These are phyloP conservation scores for Mucor sp. DNA, from an alignment of 371 early-diverging fungal genomes.

Conservation along the genomic window DNA sequence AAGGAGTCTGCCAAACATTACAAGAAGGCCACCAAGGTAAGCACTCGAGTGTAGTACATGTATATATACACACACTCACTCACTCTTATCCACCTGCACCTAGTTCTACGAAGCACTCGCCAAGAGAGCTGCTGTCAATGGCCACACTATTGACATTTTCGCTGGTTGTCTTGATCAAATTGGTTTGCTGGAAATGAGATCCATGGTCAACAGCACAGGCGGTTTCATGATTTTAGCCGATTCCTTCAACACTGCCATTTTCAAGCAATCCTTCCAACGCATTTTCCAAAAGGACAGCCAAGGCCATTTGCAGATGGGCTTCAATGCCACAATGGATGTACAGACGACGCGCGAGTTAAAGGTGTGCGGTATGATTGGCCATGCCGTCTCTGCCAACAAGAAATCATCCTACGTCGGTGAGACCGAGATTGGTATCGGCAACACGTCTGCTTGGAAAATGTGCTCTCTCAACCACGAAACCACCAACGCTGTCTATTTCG, in stretches of 20 bases:
- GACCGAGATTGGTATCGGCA: constrained; percentile 97
- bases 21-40: constrained; percentile 87
- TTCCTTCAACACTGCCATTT: constrained; percentile 94
- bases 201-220: constrained; percentile 90
- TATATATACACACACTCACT: too few relatives aligned
- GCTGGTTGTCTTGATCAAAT: constrained; percentile 57
- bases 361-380: constrained; percentile 96
- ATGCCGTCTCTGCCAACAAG: constrained; percentile 89
- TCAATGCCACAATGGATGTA: constrained; percentile 98
- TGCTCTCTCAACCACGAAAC: constrained; percentile 88
- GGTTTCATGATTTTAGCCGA: constrained; percentile 97
- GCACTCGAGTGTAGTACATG: too few relatives aligned
- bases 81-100: too few relatives aligned
- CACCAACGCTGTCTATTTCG: constrained; percentile 92
- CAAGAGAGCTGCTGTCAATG: constrained; percentile 77
- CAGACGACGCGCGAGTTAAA: constrained; percentile 92
- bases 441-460: constrained; percentile 95
- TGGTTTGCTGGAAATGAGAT: constrained; percentile 97
- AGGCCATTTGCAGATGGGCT: constrained; percentile 92
- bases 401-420: constrained; percentile 93
- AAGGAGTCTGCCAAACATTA: constrained; percentile 93
- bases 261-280: constrained; percentile 95
- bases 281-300: constrained; percentile 90
- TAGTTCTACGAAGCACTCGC: constrained; percentile 94
- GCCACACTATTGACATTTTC: constrained; percentile 56